These are phyloP conservation scores for Staphylotrichum tortipilum DNA, from an alignment of 495 filamentous ascomycete species.

Conservation along the genomic window DNA sequence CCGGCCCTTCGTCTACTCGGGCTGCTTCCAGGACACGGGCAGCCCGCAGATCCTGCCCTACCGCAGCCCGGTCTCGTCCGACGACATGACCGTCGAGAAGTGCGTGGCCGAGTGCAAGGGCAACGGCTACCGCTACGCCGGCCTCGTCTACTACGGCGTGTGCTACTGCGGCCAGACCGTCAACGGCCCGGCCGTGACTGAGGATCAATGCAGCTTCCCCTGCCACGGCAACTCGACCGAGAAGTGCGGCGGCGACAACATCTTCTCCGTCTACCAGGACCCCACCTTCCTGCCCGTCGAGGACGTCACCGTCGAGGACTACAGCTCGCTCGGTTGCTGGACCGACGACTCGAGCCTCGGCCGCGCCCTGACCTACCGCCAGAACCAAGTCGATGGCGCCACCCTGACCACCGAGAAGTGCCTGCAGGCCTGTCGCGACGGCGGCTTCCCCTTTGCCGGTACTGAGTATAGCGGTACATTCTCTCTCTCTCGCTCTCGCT, in stretches of 20 bases:
- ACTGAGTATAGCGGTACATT: conserved; percentile 41
- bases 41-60: conserved; percentile 32
- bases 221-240: conserved; percentile 39
- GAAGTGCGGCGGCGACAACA: conserved; percentile 40
- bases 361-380: conserved; percentile 41
- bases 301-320: conserved; percentile 35
- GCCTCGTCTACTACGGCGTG: conserved; percentile 46
- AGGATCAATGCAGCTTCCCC: conserved; percentile 35
- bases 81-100: conserved; percentile 43
- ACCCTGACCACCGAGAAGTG: conserved; percentile 39
- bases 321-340: conserved; percentile 47
- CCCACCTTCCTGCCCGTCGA: conserved; percentile 41
- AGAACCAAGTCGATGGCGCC: conserved; percentile 28
- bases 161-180: conserved; percentile 47
- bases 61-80: conserved; percentile 24
- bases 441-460: conserved; percentile 44
- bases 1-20: conserved; percentile 43
- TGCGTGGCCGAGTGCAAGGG: conserved; percentile 48
- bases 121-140: conserved; percentile 47
- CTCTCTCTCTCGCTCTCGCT: too few relatives aligned
- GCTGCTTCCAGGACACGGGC: conserved; percentile 40
- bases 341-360: conserved; percentile 41
- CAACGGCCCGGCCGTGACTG: conserved; percentile 21
- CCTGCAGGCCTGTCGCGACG: conserved; percentile 36
- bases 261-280: conserved; percentile 44